These are phyloP conservation scores for Circinella umbellata DNA, from an alignment of 371 early-diverging fungal species.

Conservation along the genomic window DNA sequence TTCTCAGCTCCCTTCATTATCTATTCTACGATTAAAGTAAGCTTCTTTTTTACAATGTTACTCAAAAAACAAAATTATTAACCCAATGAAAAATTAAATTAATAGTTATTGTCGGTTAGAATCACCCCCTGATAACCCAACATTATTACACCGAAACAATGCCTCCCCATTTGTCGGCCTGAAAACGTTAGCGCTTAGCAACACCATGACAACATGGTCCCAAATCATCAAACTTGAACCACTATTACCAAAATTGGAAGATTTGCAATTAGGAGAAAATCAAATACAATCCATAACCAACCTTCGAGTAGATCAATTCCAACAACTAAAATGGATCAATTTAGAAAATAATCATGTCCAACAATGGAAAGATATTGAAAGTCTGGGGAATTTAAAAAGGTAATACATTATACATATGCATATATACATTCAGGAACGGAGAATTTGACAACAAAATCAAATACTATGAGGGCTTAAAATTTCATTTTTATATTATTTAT, in stretches of 20 bases:
- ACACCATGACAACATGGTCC: slow-evolving; percentile 27
- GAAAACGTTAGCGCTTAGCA: slow-evolving; percentile 31
- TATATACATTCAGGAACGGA: too few relatives aligned
- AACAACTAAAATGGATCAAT: slow-evolving; percentile 60
- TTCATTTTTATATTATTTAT: background rate
- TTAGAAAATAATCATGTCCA: slow-evolving; percentile 68
- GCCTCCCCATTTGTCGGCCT: slow-evolving; percentile 38
- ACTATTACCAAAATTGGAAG: slow-evolving; percentile 59
- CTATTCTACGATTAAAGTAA: slow-evolving; percentile 70
- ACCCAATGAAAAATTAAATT: background rate
- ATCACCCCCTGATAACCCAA: slow-evolving; percentile 42
- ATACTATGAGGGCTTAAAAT: too few relatives aligned
- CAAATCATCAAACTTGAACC: slow-evolving; percentile 50
- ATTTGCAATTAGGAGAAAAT: slow-evolving; percentile 73
- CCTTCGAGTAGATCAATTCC: slow-evolving; percentile 40
- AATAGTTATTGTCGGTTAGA: slow-evolving; percentile 25
- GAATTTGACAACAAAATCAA: too few relatives aligned
- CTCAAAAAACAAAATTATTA: too few relatives aligned
- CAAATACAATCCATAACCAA: slow-evolving; percentile 35
- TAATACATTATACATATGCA: slow-evolving; percentile 14
- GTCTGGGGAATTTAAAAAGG: slow-evolving; percentile 56
- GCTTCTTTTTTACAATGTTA: background rate
- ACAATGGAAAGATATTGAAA: slow-evolving; percentile 61
- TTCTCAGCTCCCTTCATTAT: slow-evolving; percentile 58
- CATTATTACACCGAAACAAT: slow-evolving; percentile 51